Conservation (phyloP, 495 filamentous ascomycete species). For the Hypoxylon perforatum region DNA sequence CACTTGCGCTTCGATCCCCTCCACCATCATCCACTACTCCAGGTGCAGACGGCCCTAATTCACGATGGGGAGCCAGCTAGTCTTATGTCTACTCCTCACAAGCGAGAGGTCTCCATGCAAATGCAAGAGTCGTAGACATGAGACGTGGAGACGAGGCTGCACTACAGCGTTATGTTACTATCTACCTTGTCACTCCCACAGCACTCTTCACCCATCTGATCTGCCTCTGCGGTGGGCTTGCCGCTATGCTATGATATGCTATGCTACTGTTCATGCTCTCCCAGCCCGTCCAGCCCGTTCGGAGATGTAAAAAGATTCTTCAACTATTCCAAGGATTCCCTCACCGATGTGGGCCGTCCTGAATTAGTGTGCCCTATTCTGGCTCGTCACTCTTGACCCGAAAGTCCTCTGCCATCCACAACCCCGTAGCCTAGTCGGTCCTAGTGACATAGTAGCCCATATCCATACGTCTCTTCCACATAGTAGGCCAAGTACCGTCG, state of each 20-base stretch:
- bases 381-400: conserved; percentile 21
- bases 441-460: conserved; percentile 28
- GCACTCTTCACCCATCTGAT: conserved; percentile 12
- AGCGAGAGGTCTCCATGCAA: conserved; percentile 18
- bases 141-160: conserved; percentile 28
- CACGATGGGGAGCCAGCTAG: conserved; percentile 18
- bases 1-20: conserved; percentile 34
- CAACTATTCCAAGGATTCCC: conserved; percentile 15
- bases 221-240: conserved; percentile 6
- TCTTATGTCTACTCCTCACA: conserved; percentile 11
- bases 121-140: conserved; percentile 1
- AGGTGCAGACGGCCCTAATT: conserved; percentile 29
- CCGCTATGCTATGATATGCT: neutral
- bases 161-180: conserved; percentile 22
- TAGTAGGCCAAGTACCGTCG: conserved; percentile 29
- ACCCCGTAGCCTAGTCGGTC: conserved; percentile 33
- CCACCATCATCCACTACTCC: conserved; percentile 24
- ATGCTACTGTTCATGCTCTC: conserved; percentile 1
- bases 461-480: conserved; percentile 18
- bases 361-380: conserved; percentile 29
- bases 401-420: conserved; percentile 26
- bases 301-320: conserved; percentile 9
- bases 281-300: conserved; percentile 11
- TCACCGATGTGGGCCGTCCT: conserved; percentile 36
- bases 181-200: conserved; percentile 19